Evolutionary conservation across 2,329 filamentous ascomycete genomes (phyloP), one percentile per base, ranked within the genome.

Genomic region (Dryadomyces quercus-mongolicae): DNA sequence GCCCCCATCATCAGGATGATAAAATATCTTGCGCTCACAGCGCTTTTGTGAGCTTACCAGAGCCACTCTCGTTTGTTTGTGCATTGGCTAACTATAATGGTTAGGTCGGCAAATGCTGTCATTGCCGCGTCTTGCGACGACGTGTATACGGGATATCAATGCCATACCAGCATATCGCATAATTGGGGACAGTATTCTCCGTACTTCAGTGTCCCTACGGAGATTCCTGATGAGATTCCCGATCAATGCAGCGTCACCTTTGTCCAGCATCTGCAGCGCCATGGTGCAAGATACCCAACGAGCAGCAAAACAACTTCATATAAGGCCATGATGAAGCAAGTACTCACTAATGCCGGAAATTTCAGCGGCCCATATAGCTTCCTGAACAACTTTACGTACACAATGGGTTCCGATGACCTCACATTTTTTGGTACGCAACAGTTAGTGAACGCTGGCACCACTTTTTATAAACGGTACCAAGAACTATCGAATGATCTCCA

Each of bases 121-220:
- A 22, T 12, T 3, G 45, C 12, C 10, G 1, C 22, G 18, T 47
- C 20, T 13, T 84, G 80, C 67, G 77, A 80, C 63, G 73, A 70
- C 8, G 68, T 77, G 36, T 62, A 74, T 40, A 58, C 70, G 31
- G 83, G 83, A 56, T 86, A 81, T 65, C 75, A 78, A 58, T 90
- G 85, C 66, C 72, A 75, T 48, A 68, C 76, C 5, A 66, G 76
- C 42, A 76, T 84, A 51, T 80, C 81, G 2, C 84, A 83, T 60
- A 77, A 74, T 54, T 94, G 88, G 88, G 90, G 90, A 54, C 88
- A 92, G 66, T 95, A 95, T 67, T 86, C 88, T 15, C 87, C 89
- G 2, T 93, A 82, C 71, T 95, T 87, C 68, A 76, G 82, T 1
- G 83, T 91, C 0, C 76, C 82, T 7, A 89, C 85, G 1, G 72